Evolutionary conservation across 2,329 filamentous ascomycete species (phyloP), one percentile per base, ranked within the genome.

Genomic region (Claviceps cyperi): DNA sequence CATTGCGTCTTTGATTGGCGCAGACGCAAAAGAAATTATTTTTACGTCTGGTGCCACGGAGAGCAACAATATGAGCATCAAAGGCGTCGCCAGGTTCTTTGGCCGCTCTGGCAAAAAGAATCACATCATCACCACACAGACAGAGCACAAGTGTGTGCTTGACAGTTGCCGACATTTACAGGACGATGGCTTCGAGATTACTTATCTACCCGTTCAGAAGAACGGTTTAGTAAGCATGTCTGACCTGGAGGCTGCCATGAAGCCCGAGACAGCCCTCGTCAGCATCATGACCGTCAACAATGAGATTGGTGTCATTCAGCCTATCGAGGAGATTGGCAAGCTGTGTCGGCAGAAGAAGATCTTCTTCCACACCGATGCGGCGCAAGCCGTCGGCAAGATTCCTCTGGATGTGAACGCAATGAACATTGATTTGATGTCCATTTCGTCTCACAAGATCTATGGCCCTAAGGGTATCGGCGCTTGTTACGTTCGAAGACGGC

Each of bases 281-380:
- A 96, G 90, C 63, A 86, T 98, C 67, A 98, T 98, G 92, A 83
- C 92, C 1, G 92, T 98, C 61, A 98, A 98, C 74, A 98, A 98
- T 67, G 92, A 98, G 70, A 97, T 98, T 60, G 92, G 92, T 62
- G 92, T 98, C n/a, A 94, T 98, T 52, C 92, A 98, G 68, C 92
- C 92, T 1, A 70, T 98, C 52, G 86, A 88, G 59, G 81, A 95
- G 70, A 98, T 98, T 64, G 92, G 92, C 61, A 85, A 84, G 68
- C 73, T 98, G 14, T 98, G 92, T 68, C 81, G 92, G 47, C 77
- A 81, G 50, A 92, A 87, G 68, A 96, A 96, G 73, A 75, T 96
- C 43, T 98, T 96, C 69, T 98, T 98, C 79, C 92, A 98, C 70
- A 94, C 89, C 22, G 92, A 98, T 66, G 92, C 77, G 48, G 92